phyloP scores from a whole-genome alignment of 208 protist genomes.

The Trypanosoma avium region DNA sequence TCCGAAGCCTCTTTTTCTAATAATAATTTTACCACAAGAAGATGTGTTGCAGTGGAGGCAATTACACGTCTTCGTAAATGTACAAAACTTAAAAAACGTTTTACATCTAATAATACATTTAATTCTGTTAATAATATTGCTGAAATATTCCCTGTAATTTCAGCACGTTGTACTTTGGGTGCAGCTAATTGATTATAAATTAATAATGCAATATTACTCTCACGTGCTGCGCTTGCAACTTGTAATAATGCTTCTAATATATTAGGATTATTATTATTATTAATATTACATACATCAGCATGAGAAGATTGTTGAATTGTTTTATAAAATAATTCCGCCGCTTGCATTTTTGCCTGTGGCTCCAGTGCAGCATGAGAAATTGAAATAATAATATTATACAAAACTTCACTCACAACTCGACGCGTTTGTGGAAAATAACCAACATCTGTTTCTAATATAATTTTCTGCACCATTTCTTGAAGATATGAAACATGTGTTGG shows the following conservation, averaged over 20 bases:
- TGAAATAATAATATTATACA: slow-evolving; percentile 34
- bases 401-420: neutral
- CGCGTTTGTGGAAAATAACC: slow-evolving; percentile 24
- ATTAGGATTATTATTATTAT: neutral
- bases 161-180: slow-evolving; percentile 28
- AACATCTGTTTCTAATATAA: slow-evolving; percentile 41
- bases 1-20: slow-evolving; percentile 16
- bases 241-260: slow-evolving; percentile 19
- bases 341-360: slow-evolving; percentile 9
- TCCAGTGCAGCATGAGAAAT: slow-evolving; percentile 40
- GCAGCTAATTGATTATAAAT: slow-evolving; percentile 58
- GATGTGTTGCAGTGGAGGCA: slow-evolving; percentile 35
- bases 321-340: slow-evolving; percentile 24
- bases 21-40: slow-evolving; percentile 38
- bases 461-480: slow-evolving; percentile 26
- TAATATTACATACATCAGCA: slow-evolving; percentile 32
- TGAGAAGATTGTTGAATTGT: slow-evolving; percentile 23
- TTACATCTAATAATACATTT: slow-evolving; percentile 22
- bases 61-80: slow-evolving; percentile 32
- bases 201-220: slow-evolving; percentile 26
- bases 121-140: slow-evolving; percentile 36
- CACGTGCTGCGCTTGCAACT: slow-evolving; percentile 21
- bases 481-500: slow-evolving; percentile 41
- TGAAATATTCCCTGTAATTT: slow-evolving; percentile 33
- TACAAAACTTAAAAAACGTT: slow-evolving; percentile 45